Conservation (phyloP, 1,284 basidiomycete species). For the Trametes polyzona region DNA sequence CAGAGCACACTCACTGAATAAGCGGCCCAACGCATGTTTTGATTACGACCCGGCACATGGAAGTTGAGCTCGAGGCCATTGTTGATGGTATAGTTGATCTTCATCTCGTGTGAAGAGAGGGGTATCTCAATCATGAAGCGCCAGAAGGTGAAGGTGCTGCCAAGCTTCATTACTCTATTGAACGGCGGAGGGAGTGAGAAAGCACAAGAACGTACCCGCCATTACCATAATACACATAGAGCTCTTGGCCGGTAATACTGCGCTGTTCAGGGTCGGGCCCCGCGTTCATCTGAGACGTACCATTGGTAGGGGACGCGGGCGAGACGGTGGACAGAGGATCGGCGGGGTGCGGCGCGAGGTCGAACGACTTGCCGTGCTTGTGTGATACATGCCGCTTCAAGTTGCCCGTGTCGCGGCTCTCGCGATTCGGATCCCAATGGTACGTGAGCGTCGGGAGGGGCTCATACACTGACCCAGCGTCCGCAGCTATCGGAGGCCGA, state of each 20-base stretch:
- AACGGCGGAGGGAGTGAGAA: background rate
- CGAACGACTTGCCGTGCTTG: constrained; percentile 46
- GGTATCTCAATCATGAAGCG: constrained; percentile 90
- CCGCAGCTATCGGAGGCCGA: constrained; percentile 54
- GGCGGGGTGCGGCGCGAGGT: constrained; percentile 72
- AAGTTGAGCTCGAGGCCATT: constrained; percentile 81
- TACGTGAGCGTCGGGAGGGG: constrained; percentile 79
- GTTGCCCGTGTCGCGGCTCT: constrained; percentile 21
- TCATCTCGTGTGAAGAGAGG: constrained; percentile 73
- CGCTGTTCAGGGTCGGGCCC: constrained; percentile 46
- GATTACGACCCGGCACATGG: constrained; percentile 77
- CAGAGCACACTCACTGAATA: constrained; percentile 64
- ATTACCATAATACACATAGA: constrained; percentile 78
- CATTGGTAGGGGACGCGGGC: constrained; percentile 27
- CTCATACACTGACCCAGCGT: constrained; percentile 80
- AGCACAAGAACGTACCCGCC: constrained; percentile 55
- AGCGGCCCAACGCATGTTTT: constrained; percentile 92
- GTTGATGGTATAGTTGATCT: constrained; percentile 82
- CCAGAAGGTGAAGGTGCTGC: constrained; percentile 90
- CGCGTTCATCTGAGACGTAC: constrained; percentile 16
- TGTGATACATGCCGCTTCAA: constrained; percentile 21
- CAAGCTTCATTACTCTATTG: background rate
- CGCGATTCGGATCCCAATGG: constrained; percentile 69
- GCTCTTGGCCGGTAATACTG: constrained; percentile 66
- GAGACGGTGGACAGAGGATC: constrained; percentile 50